These are phyloP conservation scores for Amanita thiersii DNA, from an alignment of 768 basidiomycete genomes.

Conservation along the genomic window DNA sequence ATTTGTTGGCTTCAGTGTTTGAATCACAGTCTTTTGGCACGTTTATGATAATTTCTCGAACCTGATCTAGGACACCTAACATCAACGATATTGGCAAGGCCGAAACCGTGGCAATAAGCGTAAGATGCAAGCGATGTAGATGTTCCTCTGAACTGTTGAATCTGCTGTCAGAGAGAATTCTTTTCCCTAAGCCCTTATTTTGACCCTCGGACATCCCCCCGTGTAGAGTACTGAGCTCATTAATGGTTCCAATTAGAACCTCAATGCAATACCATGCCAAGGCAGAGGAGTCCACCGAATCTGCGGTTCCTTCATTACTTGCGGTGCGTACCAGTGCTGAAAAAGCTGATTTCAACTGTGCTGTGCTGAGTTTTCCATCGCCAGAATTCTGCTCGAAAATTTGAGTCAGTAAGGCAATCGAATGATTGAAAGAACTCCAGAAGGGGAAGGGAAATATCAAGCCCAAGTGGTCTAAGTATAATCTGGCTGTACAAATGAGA, in stretches of 20 bases:
- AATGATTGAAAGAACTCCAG: constrained; percentile 1
- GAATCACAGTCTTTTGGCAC: constrained; percentile 11
- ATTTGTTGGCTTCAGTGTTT: constrained; percentile 3
- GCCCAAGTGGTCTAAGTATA: neutral
- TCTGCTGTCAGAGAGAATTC: neutral
- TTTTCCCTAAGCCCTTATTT: constrained; percentile 16
- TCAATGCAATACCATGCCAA: constrained; percentile 69
- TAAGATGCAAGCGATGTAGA: constrained; percentile 52
- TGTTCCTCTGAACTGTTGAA: constrained; percentile 3
- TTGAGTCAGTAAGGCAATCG: neutral
- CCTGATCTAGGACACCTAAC: constrained; percentile 42
- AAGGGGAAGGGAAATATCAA: constrained; percentile 1
- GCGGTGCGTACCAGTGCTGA: constrained; percentile 63
- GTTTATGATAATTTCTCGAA: constrained; percentile 25
- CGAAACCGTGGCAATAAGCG: constrained; percentile 58
- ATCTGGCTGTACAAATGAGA: neutral
- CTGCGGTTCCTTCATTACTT: constrained; percentile 5
- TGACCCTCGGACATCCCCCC: constrained; percentile 16
- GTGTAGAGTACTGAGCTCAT: constrained; percentile 18
- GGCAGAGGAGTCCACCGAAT: constrained; percentile 19
- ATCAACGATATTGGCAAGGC: constrained; percentile 53
- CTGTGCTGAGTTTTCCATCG: constrained; percentile 49
- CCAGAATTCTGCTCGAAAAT: constrained; percentile 45
- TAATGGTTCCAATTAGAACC: constrained; percentile 41
- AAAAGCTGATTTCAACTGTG: constrained; percentile 69